Conservation (phyloP, 2,329 filamentous ascomycete species). For the Fusarium graminum region DNA sequence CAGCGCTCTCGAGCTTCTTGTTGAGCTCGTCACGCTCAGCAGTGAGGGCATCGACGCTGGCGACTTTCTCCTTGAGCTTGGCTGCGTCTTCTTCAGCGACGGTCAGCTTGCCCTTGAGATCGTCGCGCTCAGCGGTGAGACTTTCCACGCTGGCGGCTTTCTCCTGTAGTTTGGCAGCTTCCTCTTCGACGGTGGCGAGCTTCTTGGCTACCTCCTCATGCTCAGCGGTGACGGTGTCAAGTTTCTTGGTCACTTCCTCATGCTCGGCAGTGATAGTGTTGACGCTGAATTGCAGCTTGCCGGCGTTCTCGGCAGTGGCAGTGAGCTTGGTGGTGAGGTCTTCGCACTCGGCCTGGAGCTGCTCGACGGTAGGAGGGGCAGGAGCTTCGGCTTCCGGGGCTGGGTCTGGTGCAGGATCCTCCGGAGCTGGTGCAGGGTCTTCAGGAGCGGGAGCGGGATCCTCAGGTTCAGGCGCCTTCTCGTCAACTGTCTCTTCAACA, state of each 20-base stretch:
- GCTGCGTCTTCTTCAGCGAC: conserved; percentile 25
- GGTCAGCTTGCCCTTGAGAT: conserved; percentile 33
- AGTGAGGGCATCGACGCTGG: conserved; percentile 24
- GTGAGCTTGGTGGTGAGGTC: conserved; percentile 24
- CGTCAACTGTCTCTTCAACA: conserved; percentile 17
- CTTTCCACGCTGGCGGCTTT: conserved; percentile 34
- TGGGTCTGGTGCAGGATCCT: not conserved
- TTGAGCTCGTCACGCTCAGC: conserved; percentile 34
- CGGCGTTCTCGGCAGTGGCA: conserved; percentile 29
- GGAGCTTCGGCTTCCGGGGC: conserved; percentile 6
- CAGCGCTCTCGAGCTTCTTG: conserved; percentile 42
- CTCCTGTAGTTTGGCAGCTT: conserved; percentile 32
- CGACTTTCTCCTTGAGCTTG: conserved; percentile 24
- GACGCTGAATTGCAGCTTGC: conserved; percentile 16
- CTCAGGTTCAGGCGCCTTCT: conserved; percentile 3
- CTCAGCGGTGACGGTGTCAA: conserved; percentile 36
- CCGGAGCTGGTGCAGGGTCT: not conserved
- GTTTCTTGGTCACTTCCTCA: conserved; percentile 40
- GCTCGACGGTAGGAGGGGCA: conserved; percentile 11
- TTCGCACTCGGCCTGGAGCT: conserved; percentile 22
- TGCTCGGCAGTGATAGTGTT: conserved; percentile 16
- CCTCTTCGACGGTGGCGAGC: conserved; percentile 35
- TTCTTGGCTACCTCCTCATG: conserved; percentile 46
- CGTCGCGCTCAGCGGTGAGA: conserved; percentile 36
- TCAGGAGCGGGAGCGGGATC: not conserved